A percentile compares a stretch with the other conserved stretches of the same genome.
phyloP scores from a whole-genome alignment of 2,329 filamentous ascomycete genomes.

The Fusarium gaditjirri region DNA sequence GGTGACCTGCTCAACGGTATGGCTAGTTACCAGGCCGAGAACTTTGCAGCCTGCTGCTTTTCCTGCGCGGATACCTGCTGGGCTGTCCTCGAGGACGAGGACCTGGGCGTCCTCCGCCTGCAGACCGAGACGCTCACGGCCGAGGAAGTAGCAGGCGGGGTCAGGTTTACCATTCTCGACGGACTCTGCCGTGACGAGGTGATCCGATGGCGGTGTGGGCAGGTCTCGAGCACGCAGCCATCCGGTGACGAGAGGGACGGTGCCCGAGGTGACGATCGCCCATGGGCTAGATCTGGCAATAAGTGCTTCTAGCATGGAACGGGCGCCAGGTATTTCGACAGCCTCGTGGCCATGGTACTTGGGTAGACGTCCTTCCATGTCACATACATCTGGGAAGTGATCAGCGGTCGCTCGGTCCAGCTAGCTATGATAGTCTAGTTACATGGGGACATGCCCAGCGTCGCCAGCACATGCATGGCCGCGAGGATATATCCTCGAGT shows the following conservation, averaged over 20 bases:
- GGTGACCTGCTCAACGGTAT: conserved; percentile 76
- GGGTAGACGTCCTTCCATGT: conserved; percentile 82
- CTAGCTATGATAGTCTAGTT: conserved; percentile 1
- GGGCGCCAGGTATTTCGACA: conserved; percentile 85
- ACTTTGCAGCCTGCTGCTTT: conserved; percentile 89
- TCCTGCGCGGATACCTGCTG: conserved; percentile 83
- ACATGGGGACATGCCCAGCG: neutral
- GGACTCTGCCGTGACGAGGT: conserved; percentile 80
- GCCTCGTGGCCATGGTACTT: conserved; percentile 80
- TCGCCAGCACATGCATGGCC: conserved; percentile 2
- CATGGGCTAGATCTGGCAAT: conserved; percentile 73
- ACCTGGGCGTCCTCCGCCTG: conserved; percentile 61
- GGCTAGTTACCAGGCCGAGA: conserved; percentile 85
- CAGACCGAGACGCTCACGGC: conserved; percentile 69
- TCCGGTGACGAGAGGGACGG: conserved; percentile 72
- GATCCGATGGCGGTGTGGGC: conserved; percentile 64
- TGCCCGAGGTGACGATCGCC: conserved; percentile 88
- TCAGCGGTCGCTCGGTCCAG: conserved; percentile 23
- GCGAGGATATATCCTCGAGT: neutral
- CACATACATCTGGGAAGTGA: conserved; percentile 72
- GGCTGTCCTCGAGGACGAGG: conserved; percentile 89
- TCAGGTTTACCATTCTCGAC: conserved; percentile 81
- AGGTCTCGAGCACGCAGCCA: conserved; percentile 77
- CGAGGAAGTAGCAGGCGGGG: conserved; percentile 77
- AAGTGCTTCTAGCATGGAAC: conserved; percentile 74